Conservation (phyloP, 805 yeast genomes). For the Metschnikowia lochheadii region DNA sequence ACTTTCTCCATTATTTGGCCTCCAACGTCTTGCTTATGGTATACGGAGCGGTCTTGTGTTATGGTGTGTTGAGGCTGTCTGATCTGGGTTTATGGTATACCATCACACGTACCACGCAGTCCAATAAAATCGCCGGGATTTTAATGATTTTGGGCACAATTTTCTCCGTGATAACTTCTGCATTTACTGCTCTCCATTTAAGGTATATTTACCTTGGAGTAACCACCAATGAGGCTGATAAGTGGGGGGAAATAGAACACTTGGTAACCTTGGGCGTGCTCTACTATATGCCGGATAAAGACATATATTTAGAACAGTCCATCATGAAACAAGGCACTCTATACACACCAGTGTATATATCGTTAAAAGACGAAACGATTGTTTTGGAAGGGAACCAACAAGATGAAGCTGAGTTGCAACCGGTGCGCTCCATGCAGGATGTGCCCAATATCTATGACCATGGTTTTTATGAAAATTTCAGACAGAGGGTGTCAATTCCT, state of each 20-base stretch:
- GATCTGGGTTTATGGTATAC: slow-evolving; percentile 18
- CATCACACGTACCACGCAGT: slow-evolving; percentile 24
- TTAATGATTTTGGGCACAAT: slow-evolving; percentile 42
- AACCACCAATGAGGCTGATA: slow-evolving; percentile 70
- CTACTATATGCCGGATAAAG: slow-evolving; percentile 10
- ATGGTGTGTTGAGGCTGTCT: neutral
- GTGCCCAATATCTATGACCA: slow-evolving; percentile 45
- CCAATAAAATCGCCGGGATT: slow-evolving; percentile 39
- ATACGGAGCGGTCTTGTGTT: slow-evolving; percentile 40
- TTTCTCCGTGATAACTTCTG: slow-evolving; percentile 38
- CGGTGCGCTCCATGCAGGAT: slow-evolving; percentile 14
- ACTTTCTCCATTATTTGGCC: slow-evolving; percentile 52
- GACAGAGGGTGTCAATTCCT: neutral
- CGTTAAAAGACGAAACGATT: slow-evolving; percentile 25
- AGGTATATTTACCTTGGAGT: slow-evolving; percentile 57
- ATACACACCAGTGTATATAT: slow-evolving; percentile 24
- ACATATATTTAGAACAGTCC: slow-evolving; percentile 22
- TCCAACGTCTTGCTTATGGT: slow-evolving; percentile 38
- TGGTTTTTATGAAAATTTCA: slow-evolving; percentile 43
- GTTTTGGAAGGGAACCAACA: slow-evolving; percentile 10
- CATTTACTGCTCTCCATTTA: slow-evolving; percentile 36
- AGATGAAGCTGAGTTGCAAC: neutral
- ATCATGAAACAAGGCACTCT: slow-evolving; percentile 8
- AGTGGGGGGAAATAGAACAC: slow-evolving; percentile 61
- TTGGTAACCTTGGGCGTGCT: slow-evolving; percentile 15